These are phyloP conservation scores for Sergeia podlipaevii DNA, from an alignment of 208 protist genomes.

Conservation along the genomic window DNA sequence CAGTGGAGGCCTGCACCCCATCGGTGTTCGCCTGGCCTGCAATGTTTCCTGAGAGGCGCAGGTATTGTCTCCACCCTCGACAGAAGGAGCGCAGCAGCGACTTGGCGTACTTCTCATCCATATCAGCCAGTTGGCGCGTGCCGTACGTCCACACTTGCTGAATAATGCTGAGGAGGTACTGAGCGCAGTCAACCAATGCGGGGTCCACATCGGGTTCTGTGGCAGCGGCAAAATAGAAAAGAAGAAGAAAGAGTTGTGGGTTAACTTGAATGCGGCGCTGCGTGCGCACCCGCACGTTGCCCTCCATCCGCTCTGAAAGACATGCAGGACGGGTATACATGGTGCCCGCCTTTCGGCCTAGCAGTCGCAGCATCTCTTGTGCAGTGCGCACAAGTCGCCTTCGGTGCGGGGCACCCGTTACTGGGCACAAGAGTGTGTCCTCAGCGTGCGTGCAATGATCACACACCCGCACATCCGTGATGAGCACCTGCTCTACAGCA, in stretches of 20 bases:
- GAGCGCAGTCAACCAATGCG: conserved; percentile 46
- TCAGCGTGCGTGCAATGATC: conserved; percentile 35
- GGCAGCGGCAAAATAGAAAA: conserved; percentile 67
- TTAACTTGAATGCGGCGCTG: conserved; percentile 59
- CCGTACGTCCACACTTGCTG: conserved; percentile 52
- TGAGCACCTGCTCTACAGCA: conserved; percentile 64
- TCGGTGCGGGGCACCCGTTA: conserved; percentile 54
- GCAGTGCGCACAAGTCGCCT: conserved; percentile 59
- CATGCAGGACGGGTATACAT: conserved; percentile 45
- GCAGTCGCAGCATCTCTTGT: conserved; percentile 48
- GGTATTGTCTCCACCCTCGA: conserved; percentile 60
- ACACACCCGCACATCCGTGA: conserved; percentile 68
- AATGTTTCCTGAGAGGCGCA: conserved; percentile 12
- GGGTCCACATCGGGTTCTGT: conserved; percentile 4
- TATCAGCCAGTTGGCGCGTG: conserved; percentile 7
- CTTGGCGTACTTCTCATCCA: conserved; percentile 29
- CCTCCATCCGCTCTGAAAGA: conserved; percentile 45
- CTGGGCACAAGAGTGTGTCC: conserved; percentile 36
- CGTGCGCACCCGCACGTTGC: conserved; percentile 52
- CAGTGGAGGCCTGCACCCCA: conserved; percentile 1
- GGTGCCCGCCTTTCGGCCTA: conserved; percentile 47
- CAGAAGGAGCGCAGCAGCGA: conserved; percentile 54
- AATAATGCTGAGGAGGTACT: conserved; percentile 56
- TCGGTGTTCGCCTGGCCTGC: conserved; percentile 12
- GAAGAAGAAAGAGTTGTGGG: conserved; percentile 66